Evolutionary conservation across 345 rosid genomes (phyloP), one percentile per base, ranked within the genome.

Genomic region (Salix arbutifolia): DNA sequence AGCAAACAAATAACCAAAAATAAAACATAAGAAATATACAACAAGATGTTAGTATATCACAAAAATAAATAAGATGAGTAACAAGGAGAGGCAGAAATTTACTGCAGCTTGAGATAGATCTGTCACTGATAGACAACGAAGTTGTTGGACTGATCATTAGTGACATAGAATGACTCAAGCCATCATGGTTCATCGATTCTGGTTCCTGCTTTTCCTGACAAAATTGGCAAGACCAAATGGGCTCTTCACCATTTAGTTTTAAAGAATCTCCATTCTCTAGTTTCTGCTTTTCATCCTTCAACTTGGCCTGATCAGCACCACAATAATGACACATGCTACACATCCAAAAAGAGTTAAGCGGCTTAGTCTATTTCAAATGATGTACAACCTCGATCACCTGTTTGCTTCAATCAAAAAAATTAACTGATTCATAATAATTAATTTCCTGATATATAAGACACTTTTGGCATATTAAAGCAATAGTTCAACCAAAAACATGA

Each of bases 81-180:
- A 17, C 37, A 50, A 70, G 13, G 46, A 68, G 62, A 64, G 50
- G 65, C 37, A 76, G 62, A 68, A 71, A 75, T 50, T 84, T 79
- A 95, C 92, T 86, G 87, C 87, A 84, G 84, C 93, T 89, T 40
- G 96, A 91, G 76, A 79, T 82, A 71, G 91, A 82, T 79, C 86
- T 89, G 75, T 93, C 94, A 65, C 84, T 87, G 75, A 84, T 86
- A 8, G 93, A 88, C 65, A 90, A 80, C 1, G 93, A 90, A 78
- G 85, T 77, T 53, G 92, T 60, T 30, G 95, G 91, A 82, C 90
- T 88, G 82, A 87, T 89, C 78, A 84, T 77, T 37, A 89, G 87
- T 18, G 83, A 79, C 72, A 75, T 67, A 48, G 31, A 76, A 12
- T 76, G 80, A 82, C 77, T 84, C 65, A 30, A 38, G 38, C 73